These are phyloP conservation scores for Talaromyces sp. DNA, from an alignment of 2,329 filamentous ascomycete species.

Conservation along the genomic window DNA sequence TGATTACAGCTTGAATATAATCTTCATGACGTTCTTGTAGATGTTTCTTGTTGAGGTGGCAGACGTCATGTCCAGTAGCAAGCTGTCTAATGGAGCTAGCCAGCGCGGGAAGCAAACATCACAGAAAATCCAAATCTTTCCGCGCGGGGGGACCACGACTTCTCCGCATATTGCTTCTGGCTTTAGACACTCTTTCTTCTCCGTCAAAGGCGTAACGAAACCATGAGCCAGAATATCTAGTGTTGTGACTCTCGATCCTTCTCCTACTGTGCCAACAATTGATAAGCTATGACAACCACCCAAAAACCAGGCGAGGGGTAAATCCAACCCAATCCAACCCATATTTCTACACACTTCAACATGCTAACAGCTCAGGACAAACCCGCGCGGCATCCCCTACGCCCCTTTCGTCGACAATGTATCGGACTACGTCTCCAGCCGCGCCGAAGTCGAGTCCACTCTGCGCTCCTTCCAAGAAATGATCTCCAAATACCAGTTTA, in stretches of 20 bases:
- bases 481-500: constrained; percentile 95
- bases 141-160: constrained; percentile 3
- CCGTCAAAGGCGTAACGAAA: neutral
- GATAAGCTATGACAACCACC: constrained; percentile 24
- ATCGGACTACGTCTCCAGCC: constrained; percentile 45
- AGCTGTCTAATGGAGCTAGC: constrained; percentile 1
- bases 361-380: constrained; percentile 28
- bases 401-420: constrained; percentile 49
- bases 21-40: no score
- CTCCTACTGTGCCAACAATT: neutral
- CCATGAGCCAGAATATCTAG: neutral
- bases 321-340: neutral
- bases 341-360: neutral
- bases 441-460: constrained; percentile 46
- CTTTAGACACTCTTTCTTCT: neutral
- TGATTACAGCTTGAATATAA: no score
- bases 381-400: constrained; percentile 46
- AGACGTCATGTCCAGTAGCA: neutral
- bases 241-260: neutral
- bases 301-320: constrained; percentile 22
- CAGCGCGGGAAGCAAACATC: neutral
- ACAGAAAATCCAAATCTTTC: neutral
- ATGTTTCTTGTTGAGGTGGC: neutral
- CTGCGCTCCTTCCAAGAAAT: constrained; percentile 48
- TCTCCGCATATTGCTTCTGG: neutral